Conservation (phyloP, 2,329 filamentous ascomycete genomes). For the Pyricularia grisea region DNA sequence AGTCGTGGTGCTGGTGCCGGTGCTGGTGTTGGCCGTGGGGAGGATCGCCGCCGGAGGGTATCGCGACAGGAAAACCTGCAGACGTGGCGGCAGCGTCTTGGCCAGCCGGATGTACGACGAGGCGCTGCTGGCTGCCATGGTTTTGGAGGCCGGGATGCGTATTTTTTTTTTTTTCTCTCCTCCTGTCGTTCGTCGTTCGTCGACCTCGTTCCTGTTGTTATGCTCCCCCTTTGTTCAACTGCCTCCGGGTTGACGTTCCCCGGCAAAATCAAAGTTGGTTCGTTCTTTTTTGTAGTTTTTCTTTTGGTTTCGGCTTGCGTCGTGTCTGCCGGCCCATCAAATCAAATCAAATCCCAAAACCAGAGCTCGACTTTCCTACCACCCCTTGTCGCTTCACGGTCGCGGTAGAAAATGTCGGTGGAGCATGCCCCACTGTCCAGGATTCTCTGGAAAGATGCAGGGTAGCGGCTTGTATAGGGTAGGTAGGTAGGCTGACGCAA, state of each 20-base stretch:
- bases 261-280: neutral
- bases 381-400: neutral
- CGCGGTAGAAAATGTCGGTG: neutral
- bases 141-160: neutral
- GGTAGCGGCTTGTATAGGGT: neutral
- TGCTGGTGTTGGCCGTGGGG: constrained; percentile 30
- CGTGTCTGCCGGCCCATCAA: neutral
- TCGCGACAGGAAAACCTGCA: constrained; percentile 80
- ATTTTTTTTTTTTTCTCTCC: neutral
- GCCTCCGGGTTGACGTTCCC: neutral
- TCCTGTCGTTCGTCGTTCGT: no score
- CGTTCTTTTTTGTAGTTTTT: neutral
- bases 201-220: neutral
- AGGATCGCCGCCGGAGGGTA: constrained; percentile 67
- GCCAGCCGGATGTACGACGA: constrained; percentile 45
- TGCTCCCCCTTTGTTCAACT: neutral
- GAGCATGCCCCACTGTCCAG: neutral
- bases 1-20: no score
- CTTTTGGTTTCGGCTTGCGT: neutral
- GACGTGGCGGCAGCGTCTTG: constrained; percentile 63
- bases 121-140: neutral
- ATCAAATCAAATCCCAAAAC: neutral
- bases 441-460: neutral
- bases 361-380: neutral
- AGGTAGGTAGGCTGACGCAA: no score